phyloP scores from a whole-genome alignment of 192 early-diverging fungal genomes.

The Backusella sp. region DNA sequence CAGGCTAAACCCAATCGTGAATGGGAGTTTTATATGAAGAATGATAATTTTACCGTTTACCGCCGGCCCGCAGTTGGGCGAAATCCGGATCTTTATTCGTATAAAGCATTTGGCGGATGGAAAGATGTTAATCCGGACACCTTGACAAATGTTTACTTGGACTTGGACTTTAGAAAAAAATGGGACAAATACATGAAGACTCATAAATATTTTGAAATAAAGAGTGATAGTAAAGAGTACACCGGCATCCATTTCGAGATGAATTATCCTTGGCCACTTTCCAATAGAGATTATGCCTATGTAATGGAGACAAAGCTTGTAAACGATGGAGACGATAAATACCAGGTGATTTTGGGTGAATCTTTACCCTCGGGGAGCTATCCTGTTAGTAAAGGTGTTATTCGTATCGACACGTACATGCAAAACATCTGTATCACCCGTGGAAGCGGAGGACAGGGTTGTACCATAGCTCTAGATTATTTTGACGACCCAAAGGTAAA shows the following conservation, averaged over 20 bases:
- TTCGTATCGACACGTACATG: slow-evolving; percentile 47
- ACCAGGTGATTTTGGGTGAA: slow-evolving; percentile 31
- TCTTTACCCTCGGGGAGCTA: slow-evolving; percentile 29
- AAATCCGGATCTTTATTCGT: slow-evolving; percentile 46
- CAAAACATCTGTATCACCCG: slow-evolving; percentile 47
- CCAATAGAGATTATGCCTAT: slow-evolving; percentile 50
- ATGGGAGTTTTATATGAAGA: slow-evolving; percentile 44
- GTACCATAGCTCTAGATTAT: slow-evolving; percentile 45
- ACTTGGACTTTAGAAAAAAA: slow-evolving; percentile 47
- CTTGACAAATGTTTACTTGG: slow-evolving; percentile 48
- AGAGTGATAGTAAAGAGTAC: background rate
- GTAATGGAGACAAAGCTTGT: slow-evolving; percentile 24
- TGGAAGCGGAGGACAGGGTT: slow-evolving; percentile 38
- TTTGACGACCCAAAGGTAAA: slow-evolving; percentile 56
- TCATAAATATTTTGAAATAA: slow-evolving; percentile 29
- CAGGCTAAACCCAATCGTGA: slow-evolving; percentile 14
- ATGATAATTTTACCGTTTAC: slow-evolving; percentile 43
- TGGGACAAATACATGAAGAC: slow-evolving; percentile 57
- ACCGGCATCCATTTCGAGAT: background rate
- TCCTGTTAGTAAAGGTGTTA: slow-evolving; percentile 39
- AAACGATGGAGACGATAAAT: background rate
- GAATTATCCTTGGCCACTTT: slow-evolving; percentile 47
- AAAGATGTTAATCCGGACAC: slow-evolving; percentile 41
- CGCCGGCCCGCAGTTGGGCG: slow-evolving; percentile 30
- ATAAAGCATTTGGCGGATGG: slow-evolving; percentile 45